phyloP scores from a whole-genome alignment of 139 green algal genomes.

The Chloropicon primus region DNA sequence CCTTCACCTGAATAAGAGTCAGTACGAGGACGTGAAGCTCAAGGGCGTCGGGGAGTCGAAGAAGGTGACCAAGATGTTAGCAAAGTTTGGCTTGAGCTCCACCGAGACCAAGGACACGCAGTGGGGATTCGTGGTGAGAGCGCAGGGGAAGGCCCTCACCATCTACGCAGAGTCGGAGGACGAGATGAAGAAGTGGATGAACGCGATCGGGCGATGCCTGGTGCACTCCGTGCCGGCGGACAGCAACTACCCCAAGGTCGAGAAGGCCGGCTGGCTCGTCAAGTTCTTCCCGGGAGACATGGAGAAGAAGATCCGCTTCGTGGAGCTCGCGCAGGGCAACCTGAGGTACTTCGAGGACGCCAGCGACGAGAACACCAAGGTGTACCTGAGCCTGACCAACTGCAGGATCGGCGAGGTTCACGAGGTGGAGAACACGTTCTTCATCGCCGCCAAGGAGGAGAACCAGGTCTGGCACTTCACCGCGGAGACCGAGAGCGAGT shows the following conservation, averaged over 20 bases:
- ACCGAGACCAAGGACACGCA: neutral
- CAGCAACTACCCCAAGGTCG: neutral
- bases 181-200: neutral
- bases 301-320: neutral
- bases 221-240: neutral
- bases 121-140: neutral
- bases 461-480: neutral
- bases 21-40: neutral
- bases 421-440: neutral
- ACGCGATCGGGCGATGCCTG: neutral
- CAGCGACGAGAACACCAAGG: neutral
- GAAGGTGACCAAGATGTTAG: neutral
- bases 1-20: neutral
- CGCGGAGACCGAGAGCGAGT: neutral
- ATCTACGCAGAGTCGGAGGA: neutral
- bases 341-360: neutral
- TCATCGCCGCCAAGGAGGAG: neutral
- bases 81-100: neutral
- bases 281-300: neutral
- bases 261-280: neutral
- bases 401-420: neutral
- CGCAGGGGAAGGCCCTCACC: neutral
- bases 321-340: neutral
- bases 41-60: neutral
- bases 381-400: neutral